Percentiles rank a stretch among this genome's conserved stretches.
Conservation (phyloP, 495 filamentous ascomycete species). For the Cercophora scortea region DNA sequence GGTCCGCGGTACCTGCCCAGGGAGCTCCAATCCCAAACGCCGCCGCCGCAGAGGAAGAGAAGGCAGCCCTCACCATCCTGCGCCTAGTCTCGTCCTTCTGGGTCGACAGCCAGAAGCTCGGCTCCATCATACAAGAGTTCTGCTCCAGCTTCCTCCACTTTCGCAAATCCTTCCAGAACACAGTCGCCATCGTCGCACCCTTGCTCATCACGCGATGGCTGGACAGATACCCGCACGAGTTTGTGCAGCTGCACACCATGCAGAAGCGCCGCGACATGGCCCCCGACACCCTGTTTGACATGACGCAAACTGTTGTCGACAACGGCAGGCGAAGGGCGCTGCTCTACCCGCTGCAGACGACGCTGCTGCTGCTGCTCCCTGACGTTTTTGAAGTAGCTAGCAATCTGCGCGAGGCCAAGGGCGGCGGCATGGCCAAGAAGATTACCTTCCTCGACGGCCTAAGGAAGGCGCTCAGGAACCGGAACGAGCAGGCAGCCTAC, state of each 20-base stretch:
- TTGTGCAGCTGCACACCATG: conserved; percentile 48
- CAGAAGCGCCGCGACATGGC: conserved; percentile 52
- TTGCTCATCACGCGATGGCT: conserved; percentile 55
- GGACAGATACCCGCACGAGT: conserved; percentile 53
- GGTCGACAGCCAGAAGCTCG: conserved; percentile 52
- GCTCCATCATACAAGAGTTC: conserved; percentile 52
- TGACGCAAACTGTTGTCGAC: conserved; percentile 50
- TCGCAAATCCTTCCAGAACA: conserved; percentile 53
- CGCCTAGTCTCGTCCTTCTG: conserved; percentile 50
- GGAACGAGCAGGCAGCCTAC: conserved; percentile 52
- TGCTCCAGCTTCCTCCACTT: conserved; percentile 56
- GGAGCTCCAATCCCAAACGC: conserved; percentile 26
- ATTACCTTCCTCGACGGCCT: conserved; percentile 53
- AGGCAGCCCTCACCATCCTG: conserved; percentile 38
- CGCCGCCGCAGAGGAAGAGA: conserved; percentile 43
- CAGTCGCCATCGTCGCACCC: conserved; percentile 49
- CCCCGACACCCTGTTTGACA: conserved; percentile 57
- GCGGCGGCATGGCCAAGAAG: conserved; percentile 51
- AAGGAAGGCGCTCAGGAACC: conserved; percentile 48
- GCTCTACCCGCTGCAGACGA: conserved; percentile 54
- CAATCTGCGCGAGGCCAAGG: conserved; percentile 51
- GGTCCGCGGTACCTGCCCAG: conserved; percentile 34
- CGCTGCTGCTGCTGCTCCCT: conserved; percentile 51
- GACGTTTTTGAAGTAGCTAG: conserved; percentile 59
- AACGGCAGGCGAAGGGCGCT: conserved; percentile 41